These are phyloP conservation scores for Caloboletus inedulis DNA, from an alignment of 1,284 basidiomycete genomes.

Conservation along the genomic window DNA sequence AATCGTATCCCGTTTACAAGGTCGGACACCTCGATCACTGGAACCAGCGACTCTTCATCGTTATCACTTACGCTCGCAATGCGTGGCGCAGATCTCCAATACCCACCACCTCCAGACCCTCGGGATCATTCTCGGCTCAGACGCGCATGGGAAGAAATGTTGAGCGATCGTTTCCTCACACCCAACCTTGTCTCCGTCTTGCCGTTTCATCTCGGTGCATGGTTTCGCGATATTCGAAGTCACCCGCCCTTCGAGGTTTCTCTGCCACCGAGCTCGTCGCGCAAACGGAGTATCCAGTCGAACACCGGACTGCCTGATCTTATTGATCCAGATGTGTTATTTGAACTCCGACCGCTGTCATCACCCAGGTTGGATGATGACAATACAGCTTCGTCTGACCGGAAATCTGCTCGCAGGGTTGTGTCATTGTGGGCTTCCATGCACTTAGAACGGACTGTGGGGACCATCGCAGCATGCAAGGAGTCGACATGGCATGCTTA, in stretches of 20 bases:
- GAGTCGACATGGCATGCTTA: slow-evolving; percentile 69
- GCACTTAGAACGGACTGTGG: slow-evolving; percentile 59
- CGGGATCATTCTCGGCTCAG: slow-evolving; percentile 63
- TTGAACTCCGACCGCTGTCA: slow-evolving; percentile 30
- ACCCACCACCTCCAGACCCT: slow-evolving; percentile 37
- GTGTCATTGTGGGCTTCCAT: slow-evolving; percentile 50
- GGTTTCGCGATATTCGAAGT: slow-evolving; percentile 53
- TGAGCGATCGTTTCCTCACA: slow-evolving; percentile 55
- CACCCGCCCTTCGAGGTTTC: slow-evolving; percentile 51
- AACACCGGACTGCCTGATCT: slow-evolving; percentile 14
- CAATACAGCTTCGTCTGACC: slow-evolving; percentile 5
- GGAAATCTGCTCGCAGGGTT: slow-evolving; percentile 26
- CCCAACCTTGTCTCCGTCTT: slow-evolving; percentile 55
- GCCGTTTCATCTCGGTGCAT: slow-evolving; percentile 63
- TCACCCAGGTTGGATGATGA: slow-evolving; percentile 21
- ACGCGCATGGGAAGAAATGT: slow-evolving; percentile 67
- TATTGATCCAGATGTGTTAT: slow-evolving; percentile 31
- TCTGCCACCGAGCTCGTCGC: slow-evolving; percentile 50
- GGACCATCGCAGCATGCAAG: slow-evolving; percentile 57
- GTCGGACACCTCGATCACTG: slow-evolving; percentile 25
- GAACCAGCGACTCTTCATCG: slow-evolving; percentile 13
- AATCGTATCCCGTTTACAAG: slow-evolving; percentile 19
- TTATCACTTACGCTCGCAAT: slow-evolving; percentile 21
- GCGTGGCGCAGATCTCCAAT: slow-evolving; percentile 12
- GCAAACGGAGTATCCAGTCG: slow-evolving; percentile 13